A percentile compares a stretch with the other conserved stretches of the same genome.
Evolutionary conservation across 495 filamentous ascomycete genomes (phyloP).

Genomic region (Aspergillus campestris): DNA sequence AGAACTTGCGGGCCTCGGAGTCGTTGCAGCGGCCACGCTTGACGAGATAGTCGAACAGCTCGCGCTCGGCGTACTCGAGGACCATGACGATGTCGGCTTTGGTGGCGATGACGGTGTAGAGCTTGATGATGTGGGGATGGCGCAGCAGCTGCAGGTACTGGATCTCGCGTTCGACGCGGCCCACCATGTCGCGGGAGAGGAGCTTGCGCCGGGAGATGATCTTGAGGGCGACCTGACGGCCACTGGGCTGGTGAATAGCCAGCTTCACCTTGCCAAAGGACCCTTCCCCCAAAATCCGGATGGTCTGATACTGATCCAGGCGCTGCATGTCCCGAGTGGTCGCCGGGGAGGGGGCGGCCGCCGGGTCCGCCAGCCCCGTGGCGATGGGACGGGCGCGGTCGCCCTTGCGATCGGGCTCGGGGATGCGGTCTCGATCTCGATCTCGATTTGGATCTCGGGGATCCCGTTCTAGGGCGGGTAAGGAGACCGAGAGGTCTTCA

Average conservation of each 20-base stretch:
- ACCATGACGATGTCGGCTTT: constrained; percentile 96
- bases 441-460: constrained; percentile 11
- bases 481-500: constrained; percentile 85
- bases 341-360: constrained; percentile 24
- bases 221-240: constrained; percentile 92
- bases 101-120: constrained; percentile 97
- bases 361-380: constrained; percentile 13
- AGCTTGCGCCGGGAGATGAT: constrained; percentile 94
- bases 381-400: not conserved
- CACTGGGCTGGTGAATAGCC: constrained; percentile 80
- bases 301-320: constrained; percentile 81
- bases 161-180: constrained; percentile 93
- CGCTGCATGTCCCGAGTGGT: constrained; percentile 57
- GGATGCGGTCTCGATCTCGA: constrained; percentile 28
- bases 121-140: constrained; percentile 98
- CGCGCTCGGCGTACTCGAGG: constrained; percentile 90
- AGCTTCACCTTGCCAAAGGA: constrained; percentile 98
- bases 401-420: constrained; percentile 12
- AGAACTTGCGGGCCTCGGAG: constrained; percentile 86
- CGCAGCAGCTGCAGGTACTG: constrained; percentile 92
- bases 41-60: constrained; percentile 97
- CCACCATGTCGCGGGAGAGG: constrained; percentile 92
- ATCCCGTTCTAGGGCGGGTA: constrained; percentile 59
- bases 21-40: constrained; percentile 82
- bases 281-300: constrained; percentile 88